Evolutionary conservation across 2,329 filamentous ascomycete species (phyloP).

Genomic region (Colletotrichum filicis): DNA sequence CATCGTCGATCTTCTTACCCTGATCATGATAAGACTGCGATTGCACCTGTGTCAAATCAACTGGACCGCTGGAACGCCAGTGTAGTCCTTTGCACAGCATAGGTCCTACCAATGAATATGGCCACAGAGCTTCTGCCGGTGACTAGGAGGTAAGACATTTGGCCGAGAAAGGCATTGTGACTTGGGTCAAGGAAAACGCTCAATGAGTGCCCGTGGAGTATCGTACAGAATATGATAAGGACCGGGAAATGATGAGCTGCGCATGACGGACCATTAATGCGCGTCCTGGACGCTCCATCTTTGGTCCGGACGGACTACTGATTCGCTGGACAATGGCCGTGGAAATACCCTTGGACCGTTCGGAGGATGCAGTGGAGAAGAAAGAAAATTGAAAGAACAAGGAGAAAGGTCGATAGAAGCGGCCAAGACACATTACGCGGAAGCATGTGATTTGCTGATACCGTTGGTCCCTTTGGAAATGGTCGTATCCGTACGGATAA

Average conservation of each 20-base stretch:
- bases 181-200: not conserved
- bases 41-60: not conserved
- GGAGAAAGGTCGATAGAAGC: not conserved
- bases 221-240: not conserved
- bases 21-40: not conserved
- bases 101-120: not conserved
- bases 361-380: constrained; percentile 8
- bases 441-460: constrained; percentile 1
- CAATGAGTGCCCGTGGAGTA: not conserved
- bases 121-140: not conserved
- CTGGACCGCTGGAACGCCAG: not conserved
- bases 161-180: not conserved
- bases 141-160: not conserved
- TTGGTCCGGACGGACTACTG: constrained; percentile 18
- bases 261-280: constrained; percentile 14
- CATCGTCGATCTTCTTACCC: not conserved
- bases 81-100: not conserved
- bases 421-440: not conserved
- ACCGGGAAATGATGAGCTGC: constrained; percentile 24
- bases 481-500: not conserved
- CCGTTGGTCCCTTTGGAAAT: not conserved
- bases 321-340: constrained; percentile 2
- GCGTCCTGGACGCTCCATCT: constrained; percentile 18
- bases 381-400: not conserved
- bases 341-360: not conserved